phyloP scores from a whole-genome alignment of 441 rosid genomes.

The Iberis amara region DNA sequence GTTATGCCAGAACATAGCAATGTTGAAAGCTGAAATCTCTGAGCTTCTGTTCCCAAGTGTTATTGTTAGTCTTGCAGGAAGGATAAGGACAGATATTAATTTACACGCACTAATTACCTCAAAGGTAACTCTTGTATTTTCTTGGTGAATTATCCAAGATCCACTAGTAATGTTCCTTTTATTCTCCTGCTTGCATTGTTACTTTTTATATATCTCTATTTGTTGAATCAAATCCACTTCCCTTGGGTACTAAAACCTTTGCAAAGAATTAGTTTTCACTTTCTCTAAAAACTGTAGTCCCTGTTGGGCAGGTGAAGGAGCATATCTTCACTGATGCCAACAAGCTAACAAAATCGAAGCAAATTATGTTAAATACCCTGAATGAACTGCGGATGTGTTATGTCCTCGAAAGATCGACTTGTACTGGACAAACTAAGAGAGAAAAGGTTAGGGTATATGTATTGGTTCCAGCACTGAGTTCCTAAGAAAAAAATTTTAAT shows the following conservation, averaged over 20 bases:
- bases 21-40: constrained; percentile 81
- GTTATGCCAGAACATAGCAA: constrained; percentile 81
- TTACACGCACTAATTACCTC: constrained; percentile 57
- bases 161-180: constrained; percentile 5
- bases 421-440: constrained; percentile 42
- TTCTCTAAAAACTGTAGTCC: constrained; percentile 21
- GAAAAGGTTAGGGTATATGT: constrained; percentile 57
- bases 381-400: constrained; percentile 82
- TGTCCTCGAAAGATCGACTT: constrained; percentile 53
- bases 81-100: constrained; percentile 46
- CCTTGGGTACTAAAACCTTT: background rate
- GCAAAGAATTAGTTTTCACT: constrained; percentile 1
- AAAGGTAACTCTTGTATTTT: constrained; percentile 45
- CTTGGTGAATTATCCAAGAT: background rate
- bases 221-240: constrained; percentile 8
- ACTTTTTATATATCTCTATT: constrained; percentile 17
- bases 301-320: constrained; percentile 61
- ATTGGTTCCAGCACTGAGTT: constrained; percentile 12
- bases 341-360: constrained; percentile 75
- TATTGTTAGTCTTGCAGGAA: constrained; percentile 70
- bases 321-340: constrained; percentile 70
- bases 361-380: constrained; percentile 72
- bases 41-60: constrained; percentile 81
- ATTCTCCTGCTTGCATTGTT: constrained; percentile 14
- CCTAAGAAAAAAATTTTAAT: constrained; percentile 1